phyloP scores from a whole-genome alignment of 257 asterid genomes.

The Lavandula angustifolia region DNA sequence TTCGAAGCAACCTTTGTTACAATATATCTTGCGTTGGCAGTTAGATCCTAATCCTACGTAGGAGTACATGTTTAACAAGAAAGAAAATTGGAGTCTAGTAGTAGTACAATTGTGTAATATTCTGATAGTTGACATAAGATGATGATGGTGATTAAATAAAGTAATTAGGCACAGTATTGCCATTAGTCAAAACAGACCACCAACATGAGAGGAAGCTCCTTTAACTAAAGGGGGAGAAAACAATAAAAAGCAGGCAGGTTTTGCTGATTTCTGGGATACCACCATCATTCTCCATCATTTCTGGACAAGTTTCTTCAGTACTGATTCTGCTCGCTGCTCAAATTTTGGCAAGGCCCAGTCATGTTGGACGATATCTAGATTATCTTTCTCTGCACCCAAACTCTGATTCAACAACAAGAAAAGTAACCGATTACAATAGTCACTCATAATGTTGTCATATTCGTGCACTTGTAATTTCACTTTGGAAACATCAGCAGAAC shows the following conservation, averaged over 20 bases:
- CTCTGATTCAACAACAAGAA: slow-evolving; percentile 51
- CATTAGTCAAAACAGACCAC: slow-evolving; percentile 13
- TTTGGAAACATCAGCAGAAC: slow-evolving; percentile 7
- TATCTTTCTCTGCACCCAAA: slow-evolving; percentile 87
- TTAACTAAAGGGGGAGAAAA: slow-evolving; percentile 22
- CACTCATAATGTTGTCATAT: slow-evolving; percentile 3
- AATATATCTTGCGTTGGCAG: slow-evolving; percentile 8
- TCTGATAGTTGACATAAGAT: slow-evolving; percentile 12
- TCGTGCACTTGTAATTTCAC: not conserved
- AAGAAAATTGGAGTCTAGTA: not conserved
- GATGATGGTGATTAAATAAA: slow-evolving; percentile 4
- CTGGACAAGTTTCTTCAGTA: slow-evolving; percentile 63
- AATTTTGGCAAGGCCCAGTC: slow-evolving; percentile 88
- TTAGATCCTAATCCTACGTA: not conserved
- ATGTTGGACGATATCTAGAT: slow-evolving; percentile 75
- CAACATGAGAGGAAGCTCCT: slow-evolving; percentile 13
- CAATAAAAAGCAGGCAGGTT: not conserved
- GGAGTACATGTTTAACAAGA: not conserved
- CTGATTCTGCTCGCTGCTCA: slow-evolving; percentile 90
- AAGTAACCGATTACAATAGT: slow-evolving; percentile 20
- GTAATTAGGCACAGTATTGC: slow-evolving; percentile 15
- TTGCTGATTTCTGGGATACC: too few species aligned
- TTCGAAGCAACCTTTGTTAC: not conserved
- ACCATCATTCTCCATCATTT: slow-evolving; percentile 7
- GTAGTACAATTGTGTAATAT: not conserved